A percentile compares a stretch with the other conserved stretches of the same genome.
phyloP scores from a whole-genome alignment of 352 stramenopile species.

The Phytophthora syringae region DNA sequence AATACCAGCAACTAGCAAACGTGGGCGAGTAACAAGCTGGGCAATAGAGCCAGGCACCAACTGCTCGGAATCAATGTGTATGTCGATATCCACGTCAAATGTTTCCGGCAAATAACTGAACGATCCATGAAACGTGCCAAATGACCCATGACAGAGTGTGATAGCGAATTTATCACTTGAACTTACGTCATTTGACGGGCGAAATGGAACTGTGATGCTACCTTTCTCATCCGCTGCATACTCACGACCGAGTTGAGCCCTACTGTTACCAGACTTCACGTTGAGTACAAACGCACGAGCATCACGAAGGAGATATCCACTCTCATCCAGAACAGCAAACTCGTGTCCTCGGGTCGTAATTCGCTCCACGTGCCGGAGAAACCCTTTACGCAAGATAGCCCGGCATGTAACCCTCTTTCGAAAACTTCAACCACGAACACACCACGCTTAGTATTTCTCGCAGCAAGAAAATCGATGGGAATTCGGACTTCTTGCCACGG shows the following conservation, averaged over 20 bases:
- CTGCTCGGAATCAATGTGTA: conserved; percentile 63
- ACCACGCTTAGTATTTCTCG: conserved; percentile 33
- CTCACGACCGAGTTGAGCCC: conserved; percentile 41
- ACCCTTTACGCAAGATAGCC: conserved; percentile 63
- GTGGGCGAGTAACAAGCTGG: conserved; percentile 36
- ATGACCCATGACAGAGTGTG: conserved; percentile 41
- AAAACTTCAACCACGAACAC: conserved; percentile 74
- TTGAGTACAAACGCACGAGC: conserved; percentile 49
- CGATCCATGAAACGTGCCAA: conserved; percentile 47
- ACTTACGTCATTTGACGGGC: conserved; percentile 28
- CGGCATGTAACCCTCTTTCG: conserved; percentile 57
- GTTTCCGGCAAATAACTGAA: conserved; percentile 50
- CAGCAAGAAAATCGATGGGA: conserved; percentile 34
- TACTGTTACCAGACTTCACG: conserved; percentile 39
- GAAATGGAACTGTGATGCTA: conserved; percentile 54
- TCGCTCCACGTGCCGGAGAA: conserved; percentile 54
- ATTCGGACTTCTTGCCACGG: conserved; percentile 54
- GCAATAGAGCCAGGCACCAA: conserved; percentile 49
- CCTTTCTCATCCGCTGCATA: conserved; percentile 39
- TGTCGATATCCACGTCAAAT: conserved; percentile 42
- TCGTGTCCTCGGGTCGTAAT: conserved; percentile 55
- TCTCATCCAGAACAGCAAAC: conserved; percentile 60
- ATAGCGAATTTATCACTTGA: conserved; percentile 50
- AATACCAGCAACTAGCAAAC: conserved; percentile 30
- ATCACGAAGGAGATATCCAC: conserved; percentile 42